Conservation (phyloP, 129 eudicot genomes). For the Apium graveolens region DNA sequence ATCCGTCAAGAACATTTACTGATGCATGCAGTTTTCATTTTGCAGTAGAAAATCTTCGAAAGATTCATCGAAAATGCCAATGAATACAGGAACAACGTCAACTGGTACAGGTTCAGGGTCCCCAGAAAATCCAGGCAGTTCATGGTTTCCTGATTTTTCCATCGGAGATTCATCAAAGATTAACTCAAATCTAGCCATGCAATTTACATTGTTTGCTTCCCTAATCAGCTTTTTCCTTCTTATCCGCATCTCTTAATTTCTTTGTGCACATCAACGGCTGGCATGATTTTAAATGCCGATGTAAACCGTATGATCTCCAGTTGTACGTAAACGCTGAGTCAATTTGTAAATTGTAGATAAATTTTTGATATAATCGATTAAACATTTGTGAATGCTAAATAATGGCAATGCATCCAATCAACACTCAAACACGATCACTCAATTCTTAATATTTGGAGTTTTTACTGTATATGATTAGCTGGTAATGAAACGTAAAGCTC, state of each 20-base stretch:
- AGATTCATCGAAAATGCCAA: constrained; percentile 15
- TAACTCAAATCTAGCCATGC: constrained; percentile 20
- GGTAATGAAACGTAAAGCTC: background rate
- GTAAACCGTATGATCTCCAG: background rate
- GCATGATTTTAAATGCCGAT: background rate
- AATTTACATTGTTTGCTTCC: constrained; percentile 4
- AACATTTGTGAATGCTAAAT: background rate
- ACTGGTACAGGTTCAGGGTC: constrained; percentile 5
- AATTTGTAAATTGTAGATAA: background rate
- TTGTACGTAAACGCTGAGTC: background rate
- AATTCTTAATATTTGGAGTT: background rate
- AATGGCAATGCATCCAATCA: background rate
- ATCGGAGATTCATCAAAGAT: constrained; percentile 39
- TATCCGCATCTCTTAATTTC: background rate
- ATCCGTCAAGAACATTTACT: background rate
- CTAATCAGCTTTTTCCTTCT: background rate
- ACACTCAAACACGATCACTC: background rate
- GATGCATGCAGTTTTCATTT: background rate
- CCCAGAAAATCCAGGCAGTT: background rate
- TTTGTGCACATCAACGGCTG: background rate
- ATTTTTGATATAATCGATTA: background rate
- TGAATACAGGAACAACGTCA: constrained; percentile 1
- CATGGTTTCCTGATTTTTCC: constrained; percentile 61
- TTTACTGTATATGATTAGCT: background rate
- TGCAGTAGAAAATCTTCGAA: constrained; percentile 60